Evolutionary conservation across 306 rosid species (phyloP), one percentile per base, ranked within the genome.

Genomic region (Pyrus pyrifolia): DNA sequence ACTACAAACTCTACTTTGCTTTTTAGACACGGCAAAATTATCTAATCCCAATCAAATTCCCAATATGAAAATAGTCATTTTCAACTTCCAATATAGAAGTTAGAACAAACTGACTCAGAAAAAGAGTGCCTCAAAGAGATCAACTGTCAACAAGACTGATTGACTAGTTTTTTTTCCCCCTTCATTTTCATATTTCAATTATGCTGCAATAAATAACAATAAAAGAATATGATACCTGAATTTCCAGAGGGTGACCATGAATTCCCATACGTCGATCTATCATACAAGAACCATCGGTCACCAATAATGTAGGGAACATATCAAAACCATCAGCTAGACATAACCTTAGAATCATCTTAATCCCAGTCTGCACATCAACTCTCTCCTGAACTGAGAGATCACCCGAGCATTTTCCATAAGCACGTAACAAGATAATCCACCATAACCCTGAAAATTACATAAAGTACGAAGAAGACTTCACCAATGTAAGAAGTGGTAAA

Each of bases 201-300:
- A 38, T 30, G 46, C 69, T 42, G 19, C 23, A 30, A 7, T 8
- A 33, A 65, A 18, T 18, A 3, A 33, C 23, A 18, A 42, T 65
- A 18, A 45, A 65, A 31, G 69, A 65, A 65, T 8, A 65, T 31
- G 44, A 45, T 79, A 92, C 96, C 93, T 90, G 97, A 68, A 92
- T 92, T 81, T 93, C 96, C 61, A 93, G 75, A 70, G 97, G 97
- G 84, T 93, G 97, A 60, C 97, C 97, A 69, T 93, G 97, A 79
- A 89, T 93, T 57, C 97, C 97, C 97, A 93, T 90, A 63, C 97
- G 89, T 9, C 97, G 86, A 89, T 93, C 97, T 81, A 93, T 90
- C 97, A 93, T 93, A 87, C 96, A 93, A 74, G 97, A 85, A 58
- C 96, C 97, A 72, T 90, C 96, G 1, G 96, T 93, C 22, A 93